phyloP scores from a whole-genome alignment of 768 basidiomycete species.

The Aureoboletus auriporus region DNA sequence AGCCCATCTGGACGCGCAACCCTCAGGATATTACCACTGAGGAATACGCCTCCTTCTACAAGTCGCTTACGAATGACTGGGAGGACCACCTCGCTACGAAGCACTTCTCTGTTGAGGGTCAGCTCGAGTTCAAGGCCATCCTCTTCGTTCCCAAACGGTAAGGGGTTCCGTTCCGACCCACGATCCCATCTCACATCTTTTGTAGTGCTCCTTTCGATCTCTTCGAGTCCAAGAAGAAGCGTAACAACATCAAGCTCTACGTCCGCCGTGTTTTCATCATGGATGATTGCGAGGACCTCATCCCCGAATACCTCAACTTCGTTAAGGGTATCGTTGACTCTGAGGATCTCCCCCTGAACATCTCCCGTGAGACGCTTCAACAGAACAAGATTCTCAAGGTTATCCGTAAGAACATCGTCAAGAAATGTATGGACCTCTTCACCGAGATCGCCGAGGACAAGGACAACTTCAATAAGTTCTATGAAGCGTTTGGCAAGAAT shows the following conservation, averaged over 20 bases:
- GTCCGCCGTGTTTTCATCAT: conserved; percentile 99
- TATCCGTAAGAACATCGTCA: conserved; percentile 98
- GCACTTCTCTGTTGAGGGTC: conserved; percentile 99
- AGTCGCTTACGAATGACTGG: conserved; percentile 99
- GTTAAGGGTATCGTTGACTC: conserved; percentile 99
- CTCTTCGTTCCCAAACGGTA: conserved; percentile 95
- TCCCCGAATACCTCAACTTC: conserved; percentile 99
- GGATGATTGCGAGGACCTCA: conserved; percentile 99
- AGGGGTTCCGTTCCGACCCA: conserved; percentile 18
- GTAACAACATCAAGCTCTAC: conserved; percentile 99
- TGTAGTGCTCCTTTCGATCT: conserved; percentile 94
- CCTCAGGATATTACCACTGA: conserved; percentile 89
- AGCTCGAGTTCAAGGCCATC: conserved; percentile 99
- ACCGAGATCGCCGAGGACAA: conserved; percentile 98
- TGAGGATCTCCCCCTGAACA: conserved; percentile 99
- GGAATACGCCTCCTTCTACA: conserved; percentile 97
- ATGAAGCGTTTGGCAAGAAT: conserved; percentile 99
- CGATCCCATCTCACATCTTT: conserved; percentile 1
- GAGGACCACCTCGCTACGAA: conserved; percentile 99
- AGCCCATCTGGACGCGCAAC: conserved; percentile 99
- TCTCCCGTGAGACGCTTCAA: conserved; percentile 98
- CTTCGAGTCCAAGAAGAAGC: conserved; percentile 99
- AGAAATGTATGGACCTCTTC: conserved; percentile 95
- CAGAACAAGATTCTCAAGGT: conserved; percentile 99
- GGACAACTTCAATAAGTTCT: conserved; percentile 97